Base-by-base conservation (phyloP, 192 early-diverging fungal genomes). In the Diversispora eburnea region DNA sequence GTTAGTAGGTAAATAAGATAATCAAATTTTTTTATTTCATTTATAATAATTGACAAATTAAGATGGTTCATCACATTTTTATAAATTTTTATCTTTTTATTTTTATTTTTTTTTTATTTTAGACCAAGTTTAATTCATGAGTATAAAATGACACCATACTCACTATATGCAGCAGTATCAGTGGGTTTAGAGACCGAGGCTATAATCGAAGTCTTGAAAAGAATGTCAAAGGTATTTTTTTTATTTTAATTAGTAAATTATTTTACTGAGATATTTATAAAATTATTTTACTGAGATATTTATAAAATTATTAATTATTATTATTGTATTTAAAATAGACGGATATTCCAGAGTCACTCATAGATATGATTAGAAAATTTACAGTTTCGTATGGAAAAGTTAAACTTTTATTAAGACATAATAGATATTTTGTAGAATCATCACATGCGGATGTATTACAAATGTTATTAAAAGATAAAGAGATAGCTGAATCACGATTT, bases 91-190 rank as follows among this genome's bases (percentile, higher is more conserved):
- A 51, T 51, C 5, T 12, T 52, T 4, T 4, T 13, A 2, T 51
- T 12, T 13, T 2, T 51, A 51, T 51, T 51, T 12, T 52, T 4
- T 4, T 17, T 17, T 17, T 58, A 20, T 19, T 39, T 5, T 77
- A 89, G 88, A 77, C 88, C 88, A 10, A 77, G 86, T 0, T 84
- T 90, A 61, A 90, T 95, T 47, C 94, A 95, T 68, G 98, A 99
- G 81, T 99, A 98, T 83, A 89, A 91, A 75, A 78, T 99, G 55
- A 98, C 98, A 0, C 88, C 93, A 20, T 97, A 95, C 75, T 96
- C 94, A 41, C 85, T 99, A 4, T 96, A 98, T 77, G 98, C 98
- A 12, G 96, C 95, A n/a, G 95, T 99, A 5, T 96, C 95, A 45
- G 95, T 98, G 2, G 98, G 98, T 1, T 84, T 99, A 56, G 88